Conservation (phyloP, 2,329 filamentous ascomycete genomes). For the Sporothrix dimorphospora region DNA sequence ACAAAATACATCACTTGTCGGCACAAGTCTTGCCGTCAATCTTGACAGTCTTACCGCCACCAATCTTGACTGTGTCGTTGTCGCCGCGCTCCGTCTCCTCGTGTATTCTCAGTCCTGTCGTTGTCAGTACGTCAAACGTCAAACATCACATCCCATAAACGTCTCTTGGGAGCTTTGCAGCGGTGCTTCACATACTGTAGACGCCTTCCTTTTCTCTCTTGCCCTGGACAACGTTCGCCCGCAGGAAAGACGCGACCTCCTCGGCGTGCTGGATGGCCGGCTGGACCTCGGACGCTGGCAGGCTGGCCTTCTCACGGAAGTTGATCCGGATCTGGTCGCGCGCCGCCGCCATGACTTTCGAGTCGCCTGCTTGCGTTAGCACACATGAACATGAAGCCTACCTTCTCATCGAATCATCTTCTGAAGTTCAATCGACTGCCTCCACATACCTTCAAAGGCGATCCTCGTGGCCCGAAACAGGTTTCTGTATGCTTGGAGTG, state of each 20-base stretch:
- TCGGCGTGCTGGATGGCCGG: constrained; percentile 76
- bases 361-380: constrained; percentile 29
- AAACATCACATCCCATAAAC: no score
- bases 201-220: constrained; percentile 51
- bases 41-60: constrained; percentile 43
- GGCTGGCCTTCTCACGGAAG: constrained; percentile 69
- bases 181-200: constrained; percentile 59
- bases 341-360: constrained; percentile 68
- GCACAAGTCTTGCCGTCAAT: constrained; percentile 42
- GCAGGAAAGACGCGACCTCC: constrained; percentile 78
- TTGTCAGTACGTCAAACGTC: not conserved
- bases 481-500: constrained; percentile 76
- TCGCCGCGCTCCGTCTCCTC: constrained; percentile 88
- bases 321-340: constrained; percentile 70
- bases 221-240: constrained; percentile 88
- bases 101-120: constrained; percentile 80
- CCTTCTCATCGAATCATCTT: not conserved
- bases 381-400: not conserved
- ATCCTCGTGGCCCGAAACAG: constrained; percentile 79
- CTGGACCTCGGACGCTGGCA: constrained; percentile 62
- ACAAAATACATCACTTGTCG: constrained; percentile 32
- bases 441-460: constrained; percentile 74
- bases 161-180: accelerated
- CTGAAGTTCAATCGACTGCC: not conserved
- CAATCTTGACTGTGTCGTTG: constrained; percentile 84